phyloP scores from a whole-genome alignment of 1,139 yeast species.

The Candida pseudocylindracea region DNA sequence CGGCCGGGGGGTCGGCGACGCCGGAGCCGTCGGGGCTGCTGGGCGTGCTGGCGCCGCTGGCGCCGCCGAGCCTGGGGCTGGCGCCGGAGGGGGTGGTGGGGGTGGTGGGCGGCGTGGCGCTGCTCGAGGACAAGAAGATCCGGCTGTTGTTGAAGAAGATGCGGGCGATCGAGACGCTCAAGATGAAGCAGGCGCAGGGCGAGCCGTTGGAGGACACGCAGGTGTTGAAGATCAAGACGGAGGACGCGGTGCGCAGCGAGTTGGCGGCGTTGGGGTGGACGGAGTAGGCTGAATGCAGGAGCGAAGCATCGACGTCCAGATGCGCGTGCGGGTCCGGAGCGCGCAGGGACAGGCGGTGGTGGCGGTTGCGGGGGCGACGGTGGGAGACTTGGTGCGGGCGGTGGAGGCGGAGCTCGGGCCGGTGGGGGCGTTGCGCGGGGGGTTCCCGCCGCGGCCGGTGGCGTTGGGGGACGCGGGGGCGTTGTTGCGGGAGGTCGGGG shows the following conservation, averaged over 20 bases:
- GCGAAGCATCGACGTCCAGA: neutral
- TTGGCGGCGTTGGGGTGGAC: slow-evolving; percentile 56
- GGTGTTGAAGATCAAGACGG: slow-evolving; percentile 71
- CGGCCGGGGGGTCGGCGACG: slow-evolving; percentile 3
- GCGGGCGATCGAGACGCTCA: slow-evolving; percentile 80
- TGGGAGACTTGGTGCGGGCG: slow-evolving; percentile 5
- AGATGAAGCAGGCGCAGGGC: slow-evolving; percentile 65
- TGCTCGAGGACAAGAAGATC: slow-evolving; percentile 77
- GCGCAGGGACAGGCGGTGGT: slow-evolving; percentile 2
- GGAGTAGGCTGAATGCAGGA: slow-evolving; percentile 2
- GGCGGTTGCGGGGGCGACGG: slow-evolving; percentile 3
- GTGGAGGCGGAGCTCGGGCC: slow-evolving; percentile 3
- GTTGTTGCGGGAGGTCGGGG: slow-evolving; percentile 15
- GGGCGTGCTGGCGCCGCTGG: neutral
- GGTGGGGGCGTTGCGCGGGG: slow-evolving; percentile 15
- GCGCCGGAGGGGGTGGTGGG: slow-evolving; percentile 1
- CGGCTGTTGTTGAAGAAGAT: slow-evolving; percentile 79
- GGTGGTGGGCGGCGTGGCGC: slow-evolving; percentile 38
- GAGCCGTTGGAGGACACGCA: slow-evolving; percentile 88
- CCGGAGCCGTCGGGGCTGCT: slow-evolving; percentile 4
- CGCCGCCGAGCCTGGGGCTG: neutral
- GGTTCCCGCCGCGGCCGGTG: slow-evolving; percentile 38
- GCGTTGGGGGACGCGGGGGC: slow-evolving; percentile 7
- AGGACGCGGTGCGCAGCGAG: slow-evolving; percentile 55
- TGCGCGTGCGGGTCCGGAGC: neutral